Conservation (phyloP, 1,284 basidiomycete genomes). For the Ganoderma sinense region DNA sequence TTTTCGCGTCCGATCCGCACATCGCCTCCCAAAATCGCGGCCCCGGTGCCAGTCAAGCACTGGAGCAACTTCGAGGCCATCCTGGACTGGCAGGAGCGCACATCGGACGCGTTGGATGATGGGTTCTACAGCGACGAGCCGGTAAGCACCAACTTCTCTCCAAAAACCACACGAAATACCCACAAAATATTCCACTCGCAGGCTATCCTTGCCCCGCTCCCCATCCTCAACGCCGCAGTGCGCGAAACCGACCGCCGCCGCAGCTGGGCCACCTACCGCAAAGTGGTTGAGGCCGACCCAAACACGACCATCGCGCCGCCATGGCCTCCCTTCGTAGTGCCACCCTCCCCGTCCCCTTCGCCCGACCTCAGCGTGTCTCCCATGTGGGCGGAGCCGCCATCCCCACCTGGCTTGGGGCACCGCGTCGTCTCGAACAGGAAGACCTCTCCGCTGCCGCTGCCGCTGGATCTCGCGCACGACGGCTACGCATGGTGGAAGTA, state of each 20-base stretch:
- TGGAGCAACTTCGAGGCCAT: constrained; percentile 9
- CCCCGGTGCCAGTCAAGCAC: neutral
- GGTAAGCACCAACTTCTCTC: neutral
- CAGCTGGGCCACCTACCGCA: constrained; percentile 5
- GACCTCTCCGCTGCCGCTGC: neutral
- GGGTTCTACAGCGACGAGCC: constrained; percentile 1
- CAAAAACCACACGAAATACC: neutral
- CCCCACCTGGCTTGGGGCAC: neutral
- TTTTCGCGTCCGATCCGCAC: neutral
- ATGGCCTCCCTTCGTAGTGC: constrained; percentile 4
- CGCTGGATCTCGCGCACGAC: neutral
- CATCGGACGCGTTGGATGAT: constrained; percentile 1
- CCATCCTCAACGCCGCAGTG: neutral
- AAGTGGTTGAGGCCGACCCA: constrained; percentile 4
- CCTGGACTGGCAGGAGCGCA: neutral
- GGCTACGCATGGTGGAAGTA: constrained; percentile 5
- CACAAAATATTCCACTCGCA: neutral
- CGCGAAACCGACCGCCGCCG: neutral
- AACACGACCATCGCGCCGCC: constrained; percentile 6
- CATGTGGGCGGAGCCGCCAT: neutral
- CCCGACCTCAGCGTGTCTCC: neutral
- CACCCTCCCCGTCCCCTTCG: neutral
- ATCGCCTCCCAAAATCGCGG: neutral
- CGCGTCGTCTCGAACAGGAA: neutral
- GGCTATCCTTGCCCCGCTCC: neutral